phyloP scores from a whole-genome alignment of 2,329 filamentous ascomycete genomes.

The Colletotrichum sp. region DNA sequence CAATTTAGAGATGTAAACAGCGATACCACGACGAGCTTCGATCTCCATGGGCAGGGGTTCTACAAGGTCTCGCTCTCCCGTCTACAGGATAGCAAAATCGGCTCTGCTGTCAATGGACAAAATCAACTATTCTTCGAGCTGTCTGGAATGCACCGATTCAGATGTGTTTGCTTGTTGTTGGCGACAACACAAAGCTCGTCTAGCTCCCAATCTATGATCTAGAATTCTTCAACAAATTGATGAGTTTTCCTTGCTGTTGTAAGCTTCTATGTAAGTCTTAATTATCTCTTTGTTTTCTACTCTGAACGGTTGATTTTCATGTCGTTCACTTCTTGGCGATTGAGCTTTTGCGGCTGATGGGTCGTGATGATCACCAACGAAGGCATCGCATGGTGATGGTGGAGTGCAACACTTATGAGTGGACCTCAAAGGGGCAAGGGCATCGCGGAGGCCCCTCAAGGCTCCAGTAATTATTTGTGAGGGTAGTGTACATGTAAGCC shows the following conservation, averaged over 20 bases:
- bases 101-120: neutral
- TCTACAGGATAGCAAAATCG: accelerated
- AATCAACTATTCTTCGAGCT: neutral
- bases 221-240: neutral
- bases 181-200: neutral
- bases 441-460: neutral
- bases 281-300: no score
- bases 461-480: neutral
- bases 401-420: neutral
- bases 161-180: neutral
- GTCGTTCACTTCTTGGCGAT: neutral
- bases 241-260: neutral
- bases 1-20: accelerated
- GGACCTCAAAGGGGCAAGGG: neutral
- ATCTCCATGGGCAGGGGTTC: accelerated
- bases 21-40: accelerated
- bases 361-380: neutral
- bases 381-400: neutral
- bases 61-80: accelerated
- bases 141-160: neutral
- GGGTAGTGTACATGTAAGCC: neutral
- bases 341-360: accelerated
- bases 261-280: no score
- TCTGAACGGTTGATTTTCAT: no score
- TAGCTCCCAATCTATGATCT: neutral